Evolutionary conservation across 257 asterid genomes (phyloP).

Genomic region (Verbena officinalis): DNA sequence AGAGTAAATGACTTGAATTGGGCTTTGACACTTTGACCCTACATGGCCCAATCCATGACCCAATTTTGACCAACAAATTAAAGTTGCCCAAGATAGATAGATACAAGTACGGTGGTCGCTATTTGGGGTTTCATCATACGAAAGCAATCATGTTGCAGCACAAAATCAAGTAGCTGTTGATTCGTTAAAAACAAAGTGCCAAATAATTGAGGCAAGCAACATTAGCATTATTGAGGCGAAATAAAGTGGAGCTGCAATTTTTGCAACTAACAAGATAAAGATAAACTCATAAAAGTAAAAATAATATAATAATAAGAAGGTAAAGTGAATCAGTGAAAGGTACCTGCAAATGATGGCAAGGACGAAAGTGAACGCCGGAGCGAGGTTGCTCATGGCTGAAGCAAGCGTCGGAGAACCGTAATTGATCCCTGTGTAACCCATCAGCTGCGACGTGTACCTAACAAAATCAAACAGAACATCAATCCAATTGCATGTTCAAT

Average conservation of each 20-base stretch:
- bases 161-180: neutral
- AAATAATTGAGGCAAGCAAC: too few relatives aligned
- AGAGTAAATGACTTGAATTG: too few relatives aligned
- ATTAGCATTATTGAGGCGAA: neutral
- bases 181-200: neutral
- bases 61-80: neutral
- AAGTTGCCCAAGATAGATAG: neutral
- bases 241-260: neutral
- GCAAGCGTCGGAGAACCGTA: conserved; percentile 83
- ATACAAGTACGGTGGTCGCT: too few relatives aligned
- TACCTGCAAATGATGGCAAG: conserved; percentile 71
- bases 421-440: conserved; percentile 68
- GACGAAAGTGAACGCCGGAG: conserved; percentile 80
- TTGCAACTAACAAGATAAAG: neutral
- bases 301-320: neutral
- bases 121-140: too few relatives aligned
- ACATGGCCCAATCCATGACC: neutral
- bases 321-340: neutral
- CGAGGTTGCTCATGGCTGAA: conserved; percentile 82
- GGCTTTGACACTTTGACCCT: neutral
- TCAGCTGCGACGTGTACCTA: conserved; percentile 66
- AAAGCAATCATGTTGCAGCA: neutral
- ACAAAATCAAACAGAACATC: neutral
- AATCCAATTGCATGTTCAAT: neutral
- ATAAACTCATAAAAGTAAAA: neutral